Percentiles rank a stretch among this genome's conserved stretches.
Evolutionary conservation across 306 rosid species (phyloP).

Genomic region (Sphenostylis stenocarpa): DNA sequence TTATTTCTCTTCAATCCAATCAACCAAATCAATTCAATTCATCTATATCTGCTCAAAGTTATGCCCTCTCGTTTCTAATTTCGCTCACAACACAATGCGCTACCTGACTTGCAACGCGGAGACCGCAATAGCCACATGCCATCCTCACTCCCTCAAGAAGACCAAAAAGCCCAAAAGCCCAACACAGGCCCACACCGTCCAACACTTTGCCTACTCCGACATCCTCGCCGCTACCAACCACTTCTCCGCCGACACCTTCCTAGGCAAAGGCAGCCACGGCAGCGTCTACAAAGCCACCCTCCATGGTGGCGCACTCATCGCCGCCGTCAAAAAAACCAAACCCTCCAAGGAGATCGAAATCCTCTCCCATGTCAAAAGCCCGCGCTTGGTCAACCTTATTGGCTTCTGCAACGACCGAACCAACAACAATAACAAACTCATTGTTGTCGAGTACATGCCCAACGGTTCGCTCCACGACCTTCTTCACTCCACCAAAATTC

Average conservation of each 20-base stretch:
- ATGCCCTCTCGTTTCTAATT: conserved; percentile 28
- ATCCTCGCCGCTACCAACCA: conserved; percentile 54
- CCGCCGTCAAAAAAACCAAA: conserved; percentile 61
- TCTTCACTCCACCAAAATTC: conserved; percentile 35
- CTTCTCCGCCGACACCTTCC: conserved; percentile 53
- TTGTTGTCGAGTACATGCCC: conserved; percentile 74
- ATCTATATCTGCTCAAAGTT: neutral
- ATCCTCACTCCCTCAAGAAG: conserved; percentile 37
- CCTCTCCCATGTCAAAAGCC: conserved; percentile 45
- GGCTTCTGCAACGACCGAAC: conserved; percentile 46
- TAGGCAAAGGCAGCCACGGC: conserved; percentile 78
- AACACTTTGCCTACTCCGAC: conserved; percentile 45
- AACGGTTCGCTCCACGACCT: conserved; percentile 60
- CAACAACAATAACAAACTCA: conserved; percentile 18
- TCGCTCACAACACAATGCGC: conserved; percentile 40
- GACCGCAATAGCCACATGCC: conserved; percentile 61
- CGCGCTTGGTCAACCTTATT: conserved; percentile 57
- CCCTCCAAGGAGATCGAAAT: conserved; percentile 65
- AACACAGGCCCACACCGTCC: neutral
- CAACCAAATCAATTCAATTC: neutral
- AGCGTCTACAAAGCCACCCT: conserved; percentile 61
- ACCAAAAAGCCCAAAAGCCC: conserved; percentile 18
- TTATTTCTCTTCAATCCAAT: neutral
- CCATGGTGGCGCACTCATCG: conserved; percentile 56
- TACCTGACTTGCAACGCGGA: conserved; percentile 59